Evolutionary conservation across 352 stramenopile species (phyloP).

Genomic region (Phytophthora fragariaefolia): DNA sequence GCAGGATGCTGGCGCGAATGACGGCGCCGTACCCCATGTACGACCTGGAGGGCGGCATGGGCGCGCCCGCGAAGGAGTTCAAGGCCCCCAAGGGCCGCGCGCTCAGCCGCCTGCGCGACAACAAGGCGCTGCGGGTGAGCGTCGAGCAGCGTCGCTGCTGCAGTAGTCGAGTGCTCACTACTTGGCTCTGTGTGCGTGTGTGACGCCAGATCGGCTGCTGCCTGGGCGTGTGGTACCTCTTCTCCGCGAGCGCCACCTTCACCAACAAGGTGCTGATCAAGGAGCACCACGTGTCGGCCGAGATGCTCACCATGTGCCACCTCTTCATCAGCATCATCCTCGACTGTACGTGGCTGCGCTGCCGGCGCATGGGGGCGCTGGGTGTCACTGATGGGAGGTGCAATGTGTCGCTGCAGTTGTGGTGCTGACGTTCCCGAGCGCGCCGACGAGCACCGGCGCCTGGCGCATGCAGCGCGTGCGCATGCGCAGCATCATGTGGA

Average conservation of each 20-base stretch:
- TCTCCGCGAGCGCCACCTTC: conserved; percentile 82
- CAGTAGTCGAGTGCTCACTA: too few relatives aligned
- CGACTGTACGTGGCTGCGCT: conserved; percentile 83
- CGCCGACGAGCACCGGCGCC: conserved; percentile 42
- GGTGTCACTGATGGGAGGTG: conserved; percentile 16
- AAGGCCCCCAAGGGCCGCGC: conserved; percentile 32
- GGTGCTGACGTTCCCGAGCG: conserved; percentile 72
- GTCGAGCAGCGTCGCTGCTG: not conserved
- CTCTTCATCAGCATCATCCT: conserved; percentile 81
- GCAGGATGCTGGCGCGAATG: conserved; percentile 30
- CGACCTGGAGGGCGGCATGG: conserved; percentile 41
- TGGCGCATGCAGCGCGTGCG: conserved; percentile 75
- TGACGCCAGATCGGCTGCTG: conserved; percentile 35
- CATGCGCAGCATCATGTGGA: conserved; percentile 73
- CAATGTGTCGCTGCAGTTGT: conserved; percentile 46
- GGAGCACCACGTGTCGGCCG: conserved; percentile 83
- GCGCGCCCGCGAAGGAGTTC: conserved; percentile 26
- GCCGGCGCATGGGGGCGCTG: too few relatives aligned
- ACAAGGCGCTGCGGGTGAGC: conserved; percentile 37
- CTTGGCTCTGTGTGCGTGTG: not conserved
- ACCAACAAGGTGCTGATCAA: conserved; percentile 91
- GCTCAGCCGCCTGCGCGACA: conserved; percentile 32
- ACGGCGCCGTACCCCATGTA: conserved; percentile 42
- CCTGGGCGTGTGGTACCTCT: conserved; percentile 81
- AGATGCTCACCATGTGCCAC: conserved; percentile 88